Base-by-base conservation (phyloP, 2,329 filamentous ascomycete genomes). In the Hymenoscyphus scutula region DNA sequence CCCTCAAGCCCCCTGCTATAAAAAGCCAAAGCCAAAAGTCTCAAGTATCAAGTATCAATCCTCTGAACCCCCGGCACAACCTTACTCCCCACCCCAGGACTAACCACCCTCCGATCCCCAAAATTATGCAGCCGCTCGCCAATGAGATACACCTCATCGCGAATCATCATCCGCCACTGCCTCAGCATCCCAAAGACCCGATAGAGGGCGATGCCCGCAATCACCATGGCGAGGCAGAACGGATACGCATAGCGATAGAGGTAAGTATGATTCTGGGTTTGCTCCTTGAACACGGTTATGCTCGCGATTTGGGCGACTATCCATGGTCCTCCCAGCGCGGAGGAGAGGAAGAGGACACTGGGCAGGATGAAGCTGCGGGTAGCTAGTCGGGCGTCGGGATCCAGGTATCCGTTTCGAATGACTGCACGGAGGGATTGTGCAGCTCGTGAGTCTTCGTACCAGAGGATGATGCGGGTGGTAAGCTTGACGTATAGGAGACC, bases 41-140 rank as follows among this genome's bases (percentile, higher is more conserved):
- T n/a, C n/a, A 11, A 11, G 38, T 37, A 30, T 67, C 57, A 73
- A 30, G 71, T 72, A 59, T 72, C 69, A 23, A 73, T 66, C 53
- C 71, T 70, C 38, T 68, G 64, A 53, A 72, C 60, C n/a, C 25
- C 17, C 15, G 32, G 32, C 19, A 66, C 64, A 10, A 66, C 65
- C 48, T 38, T 53, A 5, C 59, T 62, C 23, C 7, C 10, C 25
- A 62, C 65, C 53, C 27, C 59, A 29, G 62, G 60, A 58, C 60
- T 59, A 5, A 48, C 62, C 6, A 62, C 64, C 58, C 71, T 72
- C 57, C 68, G 67, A 37, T 73, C 88, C 2, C 92, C 91, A 77
- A 97, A 96, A 75, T 99, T 99, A 78, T 99, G 96, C 72, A 99
- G 77, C 64, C 93, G 81, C 78, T 99, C 94, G 1, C 95, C 95